Conservation (phyloP, 176 grass and related monocot species). For the Bromus sterilis region DNA sequence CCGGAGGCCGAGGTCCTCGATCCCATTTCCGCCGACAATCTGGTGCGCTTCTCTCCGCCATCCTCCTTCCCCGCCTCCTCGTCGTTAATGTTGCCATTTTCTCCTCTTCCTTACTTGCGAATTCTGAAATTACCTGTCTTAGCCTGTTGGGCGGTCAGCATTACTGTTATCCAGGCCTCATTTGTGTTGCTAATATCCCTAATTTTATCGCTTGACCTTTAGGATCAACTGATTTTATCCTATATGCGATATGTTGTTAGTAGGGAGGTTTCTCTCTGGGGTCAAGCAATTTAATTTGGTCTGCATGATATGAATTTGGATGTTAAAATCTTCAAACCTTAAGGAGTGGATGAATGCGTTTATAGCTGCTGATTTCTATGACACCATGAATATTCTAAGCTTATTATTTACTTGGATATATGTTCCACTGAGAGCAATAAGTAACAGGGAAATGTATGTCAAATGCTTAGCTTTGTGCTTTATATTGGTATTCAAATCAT, state of each 20-base stretch:
- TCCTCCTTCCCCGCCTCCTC: not conserved
- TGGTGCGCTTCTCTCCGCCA: slow-evolving; percentile 5
- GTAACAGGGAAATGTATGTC: not conserved
- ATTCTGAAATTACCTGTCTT: not conserved
- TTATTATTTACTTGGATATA: not conserved
- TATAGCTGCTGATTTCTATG: not conserved
- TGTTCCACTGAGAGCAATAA: not conserved
- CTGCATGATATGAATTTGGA: not conserved
- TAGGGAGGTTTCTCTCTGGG: not conserved
- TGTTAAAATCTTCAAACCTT: not conserved
- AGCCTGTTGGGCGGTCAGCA: not conserved
- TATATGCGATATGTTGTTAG: not conserved
- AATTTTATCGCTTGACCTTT: not conserved
- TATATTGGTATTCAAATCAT: not conserved
- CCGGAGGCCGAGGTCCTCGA: slow-evolving; percentile 12
- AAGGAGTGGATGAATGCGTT: not conserved
- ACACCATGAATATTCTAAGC: not conserved
- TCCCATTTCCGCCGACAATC: not conserved
- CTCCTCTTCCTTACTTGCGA: not conserved
- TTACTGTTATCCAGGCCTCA: not conserved
- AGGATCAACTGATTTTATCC: not conserved
- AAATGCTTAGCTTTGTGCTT: not conserved
- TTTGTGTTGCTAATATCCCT: not conserved
- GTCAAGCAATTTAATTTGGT: not conserved
- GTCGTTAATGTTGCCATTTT: not conserved